Conservation (phyloP, 768 basidiomycete species). For the Leucocoprinus leucothites region DNA sequence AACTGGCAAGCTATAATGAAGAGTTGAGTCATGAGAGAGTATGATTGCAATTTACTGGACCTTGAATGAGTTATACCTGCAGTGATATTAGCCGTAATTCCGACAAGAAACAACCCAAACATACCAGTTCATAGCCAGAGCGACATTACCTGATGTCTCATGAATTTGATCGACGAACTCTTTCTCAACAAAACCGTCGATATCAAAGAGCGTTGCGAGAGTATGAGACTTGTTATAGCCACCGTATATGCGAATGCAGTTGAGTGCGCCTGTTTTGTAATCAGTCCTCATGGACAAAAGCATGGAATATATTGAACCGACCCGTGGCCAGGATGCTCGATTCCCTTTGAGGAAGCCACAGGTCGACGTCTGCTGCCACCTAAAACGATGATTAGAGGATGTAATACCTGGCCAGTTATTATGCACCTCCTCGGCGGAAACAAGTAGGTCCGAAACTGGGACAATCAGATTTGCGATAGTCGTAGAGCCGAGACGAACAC, state of each 20-base stretch:
- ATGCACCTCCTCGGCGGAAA: slow-evolving; percentile 60
- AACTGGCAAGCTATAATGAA: slow-evolving; percentile 50
- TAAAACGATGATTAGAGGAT: slow-evolving; percentile 20
- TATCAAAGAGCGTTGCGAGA: slow-evolving; percentile 55
- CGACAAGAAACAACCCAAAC: slow-evolving; percentile 14
- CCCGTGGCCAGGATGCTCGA: slow-evolving; percentile 51
- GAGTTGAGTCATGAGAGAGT: background rate
- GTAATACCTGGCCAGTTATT: background rate
- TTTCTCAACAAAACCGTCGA: slow-evolving; percentile 53
- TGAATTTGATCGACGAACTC: slow-evolving; percentile 47
- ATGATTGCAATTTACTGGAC: slow-evolving; percentile 22
- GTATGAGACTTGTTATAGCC: slow-evolving; percentile 53
- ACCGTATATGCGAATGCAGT: slow-evolving; percentile 60
- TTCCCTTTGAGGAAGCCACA: slow-evolving; percentile 56
- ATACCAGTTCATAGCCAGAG: slow-evolving; percentile 60
- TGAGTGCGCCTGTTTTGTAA: slow-evolving; percentile 44
- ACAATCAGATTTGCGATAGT: slow-evolving; percentile 1
- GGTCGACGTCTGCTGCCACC: slow-evolving; percentile 53
- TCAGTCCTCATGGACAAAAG: background rate
- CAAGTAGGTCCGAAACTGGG: slow-evolving; percentile 55
- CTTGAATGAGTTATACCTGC: slow-evolving; percentile 67
- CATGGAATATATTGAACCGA: slow-evolving; percentile 21
- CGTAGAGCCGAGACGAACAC: slow-evolving; percentile 19
- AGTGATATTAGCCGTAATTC: background rate
- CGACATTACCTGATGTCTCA: slow-evolving; percentile 41